Evolutionary conservation across 352 stramenopile genomes (phyloP).

Genomic region (Pythium sukuiense): DNA sequence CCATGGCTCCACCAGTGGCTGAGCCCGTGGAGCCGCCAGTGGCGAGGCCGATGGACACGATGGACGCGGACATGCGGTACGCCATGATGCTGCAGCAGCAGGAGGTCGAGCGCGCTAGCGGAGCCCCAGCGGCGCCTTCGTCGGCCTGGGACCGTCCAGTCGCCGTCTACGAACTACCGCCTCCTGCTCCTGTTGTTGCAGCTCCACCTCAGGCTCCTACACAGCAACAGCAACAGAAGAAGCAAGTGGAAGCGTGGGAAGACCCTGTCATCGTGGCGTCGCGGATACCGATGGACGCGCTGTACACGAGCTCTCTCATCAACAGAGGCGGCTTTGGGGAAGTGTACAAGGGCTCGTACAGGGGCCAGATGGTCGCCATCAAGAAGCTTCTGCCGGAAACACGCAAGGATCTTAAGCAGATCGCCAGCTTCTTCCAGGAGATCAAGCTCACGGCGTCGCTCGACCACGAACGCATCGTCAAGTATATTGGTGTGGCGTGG

Average conservation of each 20-base stretch:
- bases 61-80: too few species aligned
- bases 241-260: slow-evolving; percentile 13
- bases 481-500: slow-evolving; percentile 33
- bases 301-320: slow-evolving; percentile 16
- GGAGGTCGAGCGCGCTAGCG: too few species aligned
- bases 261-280: slow-evolving; percentile 21
- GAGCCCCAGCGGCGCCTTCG: too few species aligned
- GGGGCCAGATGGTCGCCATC: slow-evolving; percentile 19
- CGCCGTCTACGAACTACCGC: too few species aligned
- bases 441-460: slow-evolving; percentile 29
- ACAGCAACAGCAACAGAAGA: not conserved
- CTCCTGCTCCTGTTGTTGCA: too few species aligned
- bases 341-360: slow-evolving; percentile 23
- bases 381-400: slow-evolving; percentile 22
- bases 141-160: too few species aligned
- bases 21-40: too few species aligned
- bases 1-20: too few species aligned
- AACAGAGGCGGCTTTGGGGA: slow-evolving; percentile 25
- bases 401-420: slow-evolving; percentile 12
- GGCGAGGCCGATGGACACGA: too few species aligned
- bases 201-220: too few species aligned
- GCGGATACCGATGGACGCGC: slow-evolving; percentile 17
- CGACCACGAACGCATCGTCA: slow-evolving; percentile 30
- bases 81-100: too few species aligned
- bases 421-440: slow-evolving; percentile 27